Percentiles rank a stretch among this genome's conserved stretches.
Conservation (phyloP, 257 asterid species). For the Nicotiana sylvestris region DNA sequence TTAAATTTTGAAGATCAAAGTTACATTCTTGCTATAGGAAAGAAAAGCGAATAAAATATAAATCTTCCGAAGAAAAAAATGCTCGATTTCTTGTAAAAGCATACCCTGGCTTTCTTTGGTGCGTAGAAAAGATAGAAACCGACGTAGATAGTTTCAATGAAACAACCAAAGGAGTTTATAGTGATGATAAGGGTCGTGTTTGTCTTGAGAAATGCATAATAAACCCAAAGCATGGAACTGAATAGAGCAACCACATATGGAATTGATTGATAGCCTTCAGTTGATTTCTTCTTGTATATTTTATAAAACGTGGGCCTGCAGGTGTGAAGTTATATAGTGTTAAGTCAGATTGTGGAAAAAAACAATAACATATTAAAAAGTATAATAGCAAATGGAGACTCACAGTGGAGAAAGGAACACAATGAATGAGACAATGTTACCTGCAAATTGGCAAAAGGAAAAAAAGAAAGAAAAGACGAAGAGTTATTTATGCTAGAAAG, state of each 20-base stretch:
- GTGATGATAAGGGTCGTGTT: conserved; percentile 62
- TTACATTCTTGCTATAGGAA: background rate
- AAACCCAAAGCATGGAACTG: conserved; percentile 67
- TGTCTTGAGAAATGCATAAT: conserved; percentile 59
- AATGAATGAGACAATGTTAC: conserved; percentile 55
- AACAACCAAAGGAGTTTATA: conserved; percentile 56
- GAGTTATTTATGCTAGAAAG: background rate
- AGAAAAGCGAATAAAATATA: background rate
- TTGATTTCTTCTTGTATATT: conserved; percentile 56
- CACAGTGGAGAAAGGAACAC: conserved; percentile 66
- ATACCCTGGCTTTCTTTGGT: conserved; percentile 39
- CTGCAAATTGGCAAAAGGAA: conserved; percentile 20
- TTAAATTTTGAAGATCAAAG: too few species aligned
- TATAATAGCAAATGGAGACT: conserved; percentile 7
- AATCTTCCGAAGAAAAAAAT: too few species aligned
- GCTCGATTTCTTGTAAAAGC: too few species aligned
- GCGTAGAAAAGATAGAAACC: conserved; percentile 49
- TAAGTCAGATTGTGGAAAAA: background rate
- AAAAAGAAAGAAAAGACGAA: background rate
- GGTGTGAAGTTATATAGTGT: background rate
- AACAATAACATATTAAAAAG: background rate
- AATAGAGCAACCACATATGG: conserved; percentile 56
- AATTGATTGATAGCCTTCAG: conserved; percentile 53
- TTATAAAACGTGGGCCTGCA: conserved; percentile 53
- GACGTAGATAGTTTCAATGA: conserved; percentile 48